A percentile compares a stretch with the other conserved stretches of the same genome.
Evolutionary conservation across 306 rosid species (phyloP).

Genomic region (Myrica gale): DNA sequence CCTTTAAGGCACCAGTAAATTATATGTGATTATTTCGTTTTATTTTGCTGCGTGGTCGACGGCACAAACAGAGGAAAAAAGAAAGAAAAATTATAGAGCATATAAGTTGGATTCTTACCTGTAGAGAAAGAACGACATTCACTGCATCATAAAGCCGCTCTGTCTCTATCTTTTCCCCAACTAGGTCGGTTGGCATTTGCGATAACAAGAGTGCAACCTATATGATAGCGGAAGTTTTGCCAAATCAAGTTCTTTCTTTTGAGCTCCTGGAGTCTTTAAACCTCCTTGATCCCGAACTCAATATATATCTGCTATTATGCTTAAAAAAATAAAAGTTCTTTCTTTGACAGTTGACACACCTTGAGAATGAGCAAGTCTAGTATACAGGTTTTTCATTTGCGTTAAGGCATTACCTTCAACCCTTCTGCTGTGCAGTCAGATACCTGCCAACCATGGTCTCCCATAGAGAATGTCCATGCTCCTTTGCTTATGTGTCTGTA

Average conservation of each 20-base stretch:
- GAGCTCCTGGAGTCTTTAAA: too few relatives aligned
- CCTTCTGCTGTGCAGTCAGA: conserved; percentile 72
- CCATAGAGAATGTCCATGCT: conserved; percentile 52
- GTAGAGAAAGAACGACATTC: conserved; percentile 53
- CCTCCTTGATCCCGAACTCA: too few relatives aligned
- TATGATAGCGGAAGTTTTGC: neutral
- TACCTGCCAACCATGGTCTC: conserved; percentile 60
- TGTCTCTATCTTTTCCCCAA: conserved; percentile 27
- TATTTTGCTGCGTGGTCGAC: too few relatives aligned
- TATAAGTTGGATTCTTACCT: conserved; percentile 11
- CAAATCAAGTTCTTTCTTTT: neutral
- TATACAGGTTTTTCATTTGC: too few relatives aligned
- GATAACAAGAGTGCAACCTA: conserved; percentile 55
- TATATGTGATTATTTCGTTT: too few relatives aligned
- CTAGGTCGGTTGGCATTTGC: conserved; percentile 31
- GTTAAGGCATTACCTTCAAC: conserved; percentile 38
- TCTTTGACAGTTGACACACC: neutral
- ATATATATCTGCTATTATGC: too few relatives aligned
- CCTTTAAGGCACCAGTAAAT: neutral
- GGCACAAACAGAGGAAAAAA: too few relatives aligned
- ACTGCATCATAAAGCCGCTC: conserved; percentile 47
- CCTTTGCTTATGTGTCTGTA: conserved; percentile 54
- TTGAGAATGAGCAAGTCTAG: neutral
- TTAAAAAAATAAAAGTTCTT: too few relatives aligned
- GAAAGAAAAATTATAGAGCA: neutral